Conservation (phyloP, 2,329 filamentous ascomycete species). For the Rhexocercosporidium sp. region DNA sequence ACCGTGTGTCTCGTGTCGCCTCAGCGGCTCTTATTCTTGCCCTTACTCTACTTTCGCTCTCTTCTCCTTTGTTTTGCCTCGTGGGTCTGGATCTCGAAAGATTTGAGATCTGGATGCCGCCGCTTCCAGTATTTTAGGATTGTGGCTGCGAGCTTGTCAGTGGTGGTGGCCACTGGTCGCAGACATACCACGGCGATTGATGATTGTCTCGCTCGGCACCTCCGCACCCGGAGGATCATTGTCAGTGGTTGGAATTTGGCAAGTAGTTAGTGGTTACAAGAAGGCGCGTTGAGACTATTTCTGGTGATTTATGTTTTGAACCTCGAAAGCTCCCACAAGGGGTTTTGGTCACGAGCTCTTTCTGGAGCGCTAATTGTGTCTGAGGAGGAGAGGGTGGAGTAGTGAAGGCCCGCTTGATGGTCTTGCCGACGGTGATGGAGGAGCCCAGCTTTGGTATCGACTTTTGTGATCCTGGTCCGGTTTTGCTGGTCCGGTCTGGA, state of each 20-base stretch:
- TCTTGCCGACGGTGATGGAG: too few relatives aligned
- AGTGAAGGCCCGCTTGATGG: neutral
- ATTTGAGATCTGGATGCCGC: conserved; percentile 2
- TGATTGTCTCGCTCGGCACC: conserved; percentile 8
- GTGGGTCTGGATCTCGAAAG: conserved; percentile 1
- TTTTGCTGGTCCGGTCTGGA: too few relatives aligned
- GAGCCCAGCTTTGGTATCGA: too few relatives aligned
- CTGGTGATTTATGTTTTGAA: neutral
- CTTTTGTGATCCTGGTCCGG: too few relatives aligned
- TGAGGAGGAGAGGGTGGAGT: conserved; percentile 18
- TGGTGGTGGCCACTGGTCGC: too few relatives aligned
- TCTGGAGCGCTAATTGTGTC: conserved; percentile 33
- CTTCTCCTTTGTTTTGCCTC: neutral
- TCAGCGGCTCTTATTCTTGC: neutral
- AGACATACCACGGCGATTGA: too few relatives aligned
- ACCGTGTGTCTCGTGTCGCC: neutral
- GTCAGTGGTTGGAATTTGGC: conserved; percentile 6
- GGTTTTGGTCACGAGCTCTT: conserved; percentile 31
- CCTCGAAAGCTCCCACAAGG: conserved; percentile 21
- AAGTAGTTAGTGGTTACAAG: neutral
- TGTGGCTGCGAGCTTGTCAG: conserved; percentile 1
- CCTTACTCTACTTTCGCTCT: too few relatives aligned
- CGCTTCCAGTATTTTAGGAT: neutral
- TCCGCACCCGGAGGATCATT: conserved; percentile 1
- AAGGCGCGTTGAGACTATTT: neutral